These are phyloP conservation scores for Hyaloscypha finlandica DNA, from an alignment of 495 filamentous ascomycete genomes.

Conservation along the genomic window DNA sequence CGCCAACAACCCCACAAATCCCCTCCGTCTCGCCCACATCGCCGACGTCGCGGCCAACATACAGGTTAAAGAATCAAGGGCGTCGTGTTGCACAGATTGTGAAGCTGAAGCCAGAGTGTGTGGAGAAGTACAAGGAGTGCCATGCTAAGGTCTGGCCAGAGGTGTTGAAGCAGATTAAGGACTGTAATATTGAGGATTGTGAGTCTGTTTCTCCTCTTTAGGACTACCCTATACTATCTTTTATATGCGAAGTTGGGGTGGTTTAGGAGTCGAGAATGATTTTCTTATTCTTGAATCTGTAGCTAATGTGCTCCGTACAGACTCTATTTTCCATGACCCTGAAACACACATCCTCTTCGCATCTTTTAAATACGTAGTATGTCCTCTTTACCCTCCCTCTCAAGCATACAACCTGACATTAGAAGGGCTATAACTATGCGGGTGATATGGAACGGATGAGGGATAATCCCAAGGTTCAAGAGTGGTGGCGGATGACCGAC, in stretches of 20 bases:
- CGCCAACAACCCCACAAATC: constrained; percentile 18
- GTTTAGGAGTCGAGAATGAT: background rate
- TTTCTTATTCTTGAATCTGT: background rate
- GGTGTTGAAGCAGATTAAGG: constrained; percentile 69
- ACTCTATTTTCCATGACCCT: constrained; percentile 72
- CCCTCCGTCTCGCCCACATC: constrained; percentile 3
- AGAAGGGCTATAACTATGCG: constrained; percentile 59
- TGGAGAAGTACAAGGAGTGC: constrained; percentile 68
- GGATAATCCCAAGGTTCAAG: constrained; percentile 66
- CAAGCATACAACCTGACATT: background rate
- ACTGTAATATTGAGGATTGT: constrained; percentile 75
- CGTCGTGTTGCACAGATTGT: constrained; percentile 68
- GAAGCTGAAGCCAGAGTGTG: constrained; percentile 64
- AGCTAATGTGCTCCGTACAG: constrained; percentile 36
- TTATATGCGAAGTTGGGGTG: no score
- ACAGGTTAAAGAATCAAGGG: constrained; percentile 40
- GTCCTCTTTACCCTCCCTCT: background rate
- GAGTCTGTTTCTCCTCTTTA: constrained; percentile 28
- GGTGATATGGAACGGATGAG: constrained; percentile 73
- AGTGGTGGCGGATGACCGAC: constrained; percentile 83
- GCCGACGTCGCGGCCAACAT: constrained; percentile 10
- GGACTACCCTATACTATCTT: background rate
- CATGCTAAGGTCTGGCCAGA: constrained; percentile 75
- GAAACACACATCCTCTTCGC: constrained; percentile 65
- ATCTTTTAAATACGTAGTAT: constrained; percentile 66